Evolutionary conservation across 2,329 filamentous ascomycete genomes (phyloP).

Genomic region (Fusarium nurragi): DNA sequence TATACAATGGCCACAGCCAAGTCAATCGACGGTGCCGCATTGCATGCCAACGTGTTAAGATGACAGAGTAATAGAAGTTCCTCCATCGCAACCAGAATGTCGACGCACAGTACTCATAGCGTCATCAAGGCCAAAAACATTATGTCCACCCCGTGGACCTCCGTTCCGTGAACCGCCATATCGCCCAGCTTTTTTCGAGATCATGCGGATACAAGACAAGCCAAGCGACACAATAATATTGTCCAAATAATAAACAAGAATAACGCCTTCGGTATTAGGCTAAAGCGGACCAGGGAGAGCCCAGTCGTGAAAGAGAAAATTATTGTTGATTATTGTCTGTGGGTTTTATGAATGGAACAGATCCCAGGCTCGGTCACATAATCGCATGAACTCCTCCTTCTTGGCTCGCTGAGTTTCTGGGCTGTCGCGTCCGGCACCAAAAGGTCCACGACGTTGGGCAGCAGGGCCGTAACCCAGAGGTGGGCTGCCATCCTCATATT

Average conservation of each 20-base stretch:
- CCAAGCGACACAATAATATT: constrained; percentile 32
- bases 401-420: constrained; percentile 85
- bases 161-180: constrained; percentile 27
- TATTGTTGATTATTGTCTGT: constrained; percentile 26
- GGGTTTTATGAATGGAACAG: constrained; percentile 84
- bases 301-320: constrained; percentile 32
- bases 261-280: constrained; percentile 24
- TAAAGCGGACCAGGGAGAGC: constrained; percentile 13
- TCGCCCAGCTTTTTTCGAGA: constrained; percentile 37
- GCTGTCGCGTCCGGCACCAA: constrained; percentile 83
- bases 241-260: constrained; percentile 42
- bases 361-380: constrained; percentile 95
- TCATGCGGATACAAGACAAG: constrained; percentile 22
- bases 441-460: constrained; percentile 71
- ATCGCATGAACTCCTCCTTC: constrained; percentile 88
- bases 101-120: constrained; percentile 42
- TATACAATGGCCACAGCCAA: background rate
- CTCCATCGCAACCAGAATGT: constrained; percentile 16
- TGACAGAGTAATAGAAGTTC: constrained; percentile 2
- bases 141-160: constrained; percentile 36
- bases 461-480: constrained; percentile 80
- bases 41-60: background rate
- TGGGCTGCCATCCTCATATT: constrained; percentile 94
- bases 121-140: constrained; percentile 44
- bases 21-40: constrained; percentile 7